Percentiles rank a stretch among this genome's conserved stretches.
Evolutionary conservation across 768 basidiomycete genomes (phyloP).

Genomic region (Tylopilus vinaceipallidus): DNA sequence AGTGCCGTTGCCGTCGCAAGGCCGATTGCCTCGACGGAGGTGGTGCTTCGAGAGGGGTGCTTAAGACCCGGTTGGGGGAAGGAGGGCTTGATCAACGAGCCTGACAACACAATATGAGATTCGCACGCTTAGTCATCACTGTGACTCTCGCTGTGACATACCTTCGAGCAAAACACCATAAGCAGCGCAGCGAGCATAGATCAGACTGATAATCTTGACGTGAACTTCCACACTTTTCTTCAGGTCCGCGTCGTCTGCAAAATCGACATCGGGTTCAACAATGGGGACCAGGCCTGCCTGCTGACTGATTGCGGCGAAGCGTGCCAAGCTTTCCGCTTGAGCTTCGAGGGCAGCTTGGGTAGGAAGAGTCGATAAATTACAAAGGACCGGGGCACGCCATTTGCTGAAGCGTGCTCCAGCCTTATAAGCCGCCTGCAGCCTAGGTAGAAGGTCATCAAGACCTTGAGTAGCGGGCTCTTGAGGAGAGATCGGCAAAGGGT

Average conservation of each 20-base stretch:
- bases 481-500: slow-evolving; percentile 43
- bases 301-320: slow-evolving; percentile 50
- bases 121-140: neutral
- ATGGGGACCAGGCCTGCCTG: slow-evolving; percentile 52
- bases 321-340: slow-evolving; percentile 47
- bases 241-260: slow-evolving; percentile 46
- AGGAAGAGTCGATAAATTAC: slow-evolving; percentile 40
- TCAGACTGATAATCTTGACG: slow-evolving; percentile 43
- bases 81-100: slow-evolving; percentile 50
- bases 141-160: slow-evolving; percentile 13
- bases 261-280: slow-evolving; percentile 53
- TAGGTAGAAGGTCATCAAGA: slow-evolving; percentile 43
- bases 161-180: slow-evolving; percentile 52
- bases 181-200: slow-evolving; percentile 43
- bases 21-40: slow-evolving; percentile 42
- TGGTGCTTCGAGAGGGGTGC: slow-evolving; percentile 36
- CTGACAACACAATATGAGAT: too few relatives aligned
- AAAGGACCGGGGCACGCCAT: slow-evolving; percentile 50
- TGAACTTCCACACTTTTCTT: slow-evolving; percentile 46
- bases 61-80: slow-evolving; percentile 50
- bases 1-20: slow-evolving; percentile 45
- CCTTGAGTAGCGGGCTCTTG: slow-evolving; percentile 50
- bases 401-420: slow-evolving; percentile 51
- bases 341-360: slow-evolving; percentile 41
- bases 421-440: slow-evolving; percentile 41